Evolutionary conservation across 441 rosid genomes (phyloP).

Genomic region (Brassica hybrid): DNA sequence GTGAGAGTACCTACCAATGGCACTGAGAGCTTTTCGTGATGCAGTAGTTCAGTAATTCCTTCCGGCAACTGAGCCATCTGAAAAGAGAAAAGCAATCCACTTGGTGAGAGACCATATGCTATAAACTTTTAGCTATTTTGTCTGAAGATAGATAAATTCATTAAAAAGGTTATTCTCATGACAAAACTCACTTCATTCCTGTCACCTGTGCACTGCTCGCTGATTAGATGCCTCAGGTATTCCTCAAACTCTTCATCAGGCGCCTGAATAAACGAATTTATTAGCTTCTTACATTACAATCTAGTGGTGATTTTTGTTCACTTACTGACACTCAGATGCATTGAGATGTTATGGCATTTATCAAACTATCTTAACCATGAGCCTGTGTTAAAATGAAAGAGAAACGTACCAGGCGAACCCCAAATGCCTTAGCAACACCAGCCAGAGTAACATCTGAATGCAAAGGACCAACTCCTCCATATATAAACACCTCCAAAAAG

Average conservation of each 20-base stretch:
- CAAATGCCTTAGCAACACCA: conserved; percentile 97
- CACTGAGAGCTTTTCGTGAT: conserved; percentile 78
- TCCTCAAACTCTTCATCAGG: too few relatives aligned
- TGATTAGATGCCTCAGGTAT: conserved; percentile 83
- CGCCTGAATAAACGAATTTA: conserved; percentile 56
- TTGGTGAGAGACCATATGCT: conserved; percentile 32
- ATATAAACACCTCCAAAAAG: conserved; percentile 70
- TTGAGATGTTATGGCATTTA: conserved; percentile 16
- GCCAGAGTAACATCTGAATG: conserved; percentile 93
- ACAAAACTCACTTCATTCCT: conserved; percentile 76
- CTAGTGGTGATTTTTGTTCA: not conserved
- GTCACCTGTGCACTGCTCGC: conserved; percentile 83
- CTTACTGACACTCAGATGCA: not conserved
- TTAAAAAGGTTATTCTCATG: not conserved
- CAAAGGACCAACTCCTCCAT: conserved; percentile 96
- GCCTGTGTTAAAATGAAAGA: not conserved
- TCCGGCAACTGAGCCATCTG: conserved; percentile 97
- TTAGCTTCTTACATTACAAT: not conserved
- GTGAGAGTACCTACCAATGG: conserved; percentile 68
- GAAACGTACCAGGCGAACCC: conserved; percentile 85
- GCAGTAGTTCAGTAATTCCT: too few relatives aligned
- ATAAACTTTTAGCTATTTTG: not conserved
- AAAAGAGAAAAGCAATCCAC: conserved; percentile 38
- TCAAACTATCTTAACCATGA: conserved; percentile 16
- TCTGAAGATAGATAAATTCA: not conserved